Percentiles rank a stretch among this genome's conserved stretches.
These are phyloP conservation scores for Cystobasidiopsis lactophilus DNA, from an alignment of 768 basidiomycete genomes.

Conservation along the genomic window DNA sequence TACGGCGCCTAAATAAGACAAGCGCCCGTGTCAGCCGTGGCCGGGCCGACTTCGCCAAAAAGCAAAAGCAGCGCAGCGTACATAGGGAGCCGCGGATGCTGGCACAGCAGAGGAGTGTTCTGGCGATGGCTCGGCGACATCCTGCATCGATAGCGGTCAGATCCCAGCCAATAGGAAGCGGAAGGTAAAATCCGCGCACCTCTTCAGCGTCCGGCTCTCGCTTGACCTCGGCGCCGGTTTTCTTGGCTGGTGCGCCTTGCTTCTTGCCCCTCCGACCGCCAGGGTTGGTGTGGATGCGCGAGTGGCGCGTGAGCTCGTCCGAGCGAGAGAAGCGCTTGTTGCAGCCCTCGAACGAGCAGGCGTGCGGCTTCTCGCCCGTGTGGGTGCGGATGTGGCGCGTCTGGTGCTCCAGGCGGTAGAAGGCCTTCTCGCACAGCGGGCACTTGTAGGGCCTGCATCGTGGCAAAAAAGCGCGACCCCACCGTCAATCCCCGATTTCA, in stretches of 20 bases:
- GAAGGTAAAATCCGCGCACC: no score
- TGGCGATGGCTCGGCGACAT: background rate
- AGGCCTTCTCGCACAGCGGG: slow-evolving; percentile 83
- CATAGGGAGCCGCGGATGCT: background rate
- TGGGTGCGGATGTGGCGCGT: slow-evolving; percentile 96
- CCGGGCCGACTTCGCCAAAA: no score
- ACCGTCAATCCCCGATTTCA: no score
- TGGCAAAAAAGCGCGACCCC: no score
- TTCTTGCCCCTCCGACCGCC: slow-evolving; percentile 8
- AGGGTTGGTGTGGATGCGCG: slow-evolving; percentile 47
- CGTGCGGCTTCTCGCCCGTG: slow-evolving; percentile 93
- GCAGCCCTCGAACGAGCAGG: slow-evolving; percentile 76
- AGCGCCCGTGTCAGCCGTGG: no score
- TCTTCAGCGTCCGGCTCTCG: no score
- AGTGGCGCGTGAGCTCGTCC: slow-evolving; percentile 94
- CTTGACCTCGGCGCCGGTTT: background rate
- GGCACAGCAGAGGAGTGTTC: background rate
- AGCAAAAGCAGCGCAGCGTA: no score
- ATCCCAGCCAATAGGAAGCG: no score
- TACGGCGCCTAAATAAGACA: no score
- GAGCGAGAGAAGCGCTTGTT: slow-evolving; percentile 94
- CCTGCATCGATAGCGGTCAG: no score
- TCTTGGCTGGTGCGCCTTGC: background rate
- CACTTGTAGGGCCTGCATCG: slow-evolving; percentile 92
- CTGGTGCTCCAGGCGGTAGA: slow-evolving; percentile 87